These are phyloP conservation scores for Picea glauca DNA, from an alignment of 75 land plant species.

Conservation along the genomic window DNA sequence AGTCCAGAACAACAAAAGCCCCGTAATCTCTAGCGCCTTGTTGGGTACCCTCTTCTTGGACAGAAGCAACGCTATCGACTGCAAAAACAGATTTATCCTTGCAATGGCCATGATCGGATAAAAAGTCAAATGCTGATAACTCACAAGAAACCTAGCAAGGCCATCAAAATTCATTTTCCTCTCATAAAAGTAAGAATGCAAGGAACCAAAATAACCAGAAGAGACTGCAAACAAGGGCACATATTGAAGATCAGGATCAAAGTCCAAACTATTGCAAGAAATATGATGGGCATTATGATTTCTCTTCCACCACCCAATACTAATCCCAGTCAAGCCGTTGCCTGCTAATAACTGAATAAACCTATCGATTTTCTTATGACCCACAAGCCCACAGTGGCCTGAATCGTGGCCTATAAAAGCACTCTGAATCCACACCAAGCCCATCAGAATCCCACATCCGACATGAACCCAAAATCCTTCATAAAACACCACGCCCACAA, in stretches of 20 bases:
- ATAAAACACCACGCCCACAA: too few species aligned
- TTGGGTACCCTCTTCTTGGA: slow-evolving; percentile 37
- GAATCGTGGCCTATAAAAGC: slow-evolving; percentile 81
- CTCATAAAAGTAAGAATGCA: slow-evolving; percentile 59
- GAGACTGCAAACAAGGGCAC: slow-evolving; percentile 77
- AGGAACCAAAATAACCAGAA: slow-evolving; percentile 39
- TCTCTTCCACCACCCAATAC: too few species aligned
- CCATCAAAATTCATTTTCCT: slow-evolving; percentile 58
- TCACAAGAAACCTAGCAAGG: background rate
- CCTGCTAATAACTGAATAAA: slow-evolving; percentile 47
- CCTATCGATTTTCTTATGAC: slow-evolving; percentile 20
- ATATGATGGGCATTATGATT: slow-evolving; percentile 86
- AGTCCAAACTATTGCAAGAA: slow-evolving; percentile 69
- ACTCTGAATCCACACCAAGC: slow-evolving; percentile 66
- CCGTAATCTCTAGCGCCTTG: slow-evolving; percentile 45
- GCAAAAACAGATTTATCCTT: too few species aligned
- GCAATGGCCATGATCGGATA: slow-evolving; percentile 31
- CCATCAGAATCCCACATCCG: too few species aligned
- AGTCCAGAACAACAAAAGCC: slow-evolving; percentile 53
- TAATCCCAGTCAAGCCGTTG: slow-evolving; percentile 20
- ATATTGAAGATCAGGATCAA: slow-evolving; percentile 83
- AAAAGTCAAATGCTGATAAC: slow-evolving; percentile 57
- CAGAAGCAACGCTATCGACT: slow-evolving; percentile 23
- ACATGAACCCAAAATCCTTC: too few species aligned
- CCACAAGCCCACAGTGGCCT: slow-evolving; percentile 54